Base-by-base conservation (phyloP, 192 early-diverging fungal genomes). In the Backusella australiensis region DNA sequence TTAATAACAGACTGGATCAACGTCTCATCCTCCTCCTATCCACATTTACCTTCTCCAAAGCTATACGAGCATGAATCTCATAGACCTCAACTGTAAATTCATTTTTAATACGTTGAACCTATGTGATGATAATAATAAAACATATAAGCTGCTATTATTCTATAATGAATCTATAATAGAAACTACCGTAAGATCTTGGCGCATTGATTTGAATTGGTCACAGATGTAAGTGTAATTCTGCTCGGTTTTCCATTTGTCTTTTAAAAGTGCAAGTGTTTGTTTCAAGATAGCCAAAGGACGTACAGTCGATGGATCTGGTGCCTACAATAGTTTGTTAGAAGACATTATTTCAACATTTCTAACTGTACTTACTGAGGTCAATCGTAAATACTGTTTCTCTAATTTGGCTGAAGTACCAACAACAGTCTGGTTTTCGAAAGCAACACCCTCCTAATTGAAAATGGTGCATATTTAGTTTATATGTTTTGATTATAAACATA, bases 181-280 rank as follows among this genome's bases (percentile, higher is more conserved):
- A 79, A 81, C 75, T 81, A 95, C 97, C 11, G 96, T 97, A 76
- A 99, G 84, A 78, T 99, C 97, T 75, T 99, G 97, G 9, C 97
- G 91, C 74, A 99, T 75, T 69, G 92, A 93, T 83, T 99, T 99
- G 78, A 99, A 93, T 78, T 99, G 97, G 80, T 98, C 95, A 81
- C 97, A 97, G 39, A 97, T 95, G 78, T 96, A 99, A 6, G 95
- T 90, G 77, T 99, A 99, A 80, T 99, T 95, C 72, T 86, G 86
- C 21, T 98, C 93, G 53, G 85, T 77, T 23, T 87, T 85, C 97
- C 97, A 99, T 76, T 93, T 95, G n/a, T 80, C 67, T 79, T 91
- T 93, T 69, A 99, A 83, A 14, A 95, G 82, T 39, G 92, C 89
- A 8, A 98, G 83, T 1, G 97, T 93, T 73, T 94, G 81, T 59